phyloP scores from a whole-genome alignment of 2,329 filamentous ascomycete genomes.

The Blumeria hordei region DNA sequence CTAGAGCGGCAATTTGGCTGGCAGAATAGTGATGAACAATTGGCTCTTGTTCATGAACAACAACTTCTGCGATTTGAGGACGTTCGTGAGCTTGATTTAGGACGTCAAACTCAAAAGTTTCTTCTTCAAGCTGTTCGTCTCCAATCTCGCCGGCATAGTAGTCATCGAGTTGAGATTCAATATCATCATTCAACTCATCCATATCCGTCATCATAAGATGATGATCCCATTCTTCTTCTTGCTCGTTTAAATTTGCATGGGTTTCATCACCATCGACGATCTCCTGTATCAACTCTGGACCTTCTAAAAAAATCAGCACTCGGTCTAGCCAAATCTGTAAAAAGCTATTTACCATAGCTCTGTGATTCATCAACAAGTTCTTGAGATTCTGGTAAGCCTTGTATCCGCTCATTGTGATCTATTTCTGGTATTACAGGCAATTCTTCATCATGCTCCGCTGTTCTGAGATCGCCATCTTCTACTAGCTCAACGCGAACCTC shows the following conservation, averaged over 20 bases:
- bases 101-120: neutral
- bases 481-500: slow-evolving; percentile 4
- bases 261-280: neutral
- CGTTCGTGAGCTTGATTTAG: neutral
- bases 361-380: neutral
- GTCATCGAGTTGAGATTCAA: neutral
- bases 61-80: neutral
- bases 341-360: too few species aligned
- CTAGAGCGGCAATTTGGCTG: slow-evolving; percentile 27
- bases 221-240: slow-evolving; percentile 3
- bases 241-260: neutral
- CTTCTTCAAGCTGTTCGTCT: too few species aligned
- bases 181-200: neutral
- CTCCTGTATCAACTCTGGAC: neutral
- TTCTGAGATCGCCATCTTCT: neutral
- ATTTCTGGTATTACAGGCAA: neutral
- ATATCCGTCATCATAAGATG: slow-evolving; percentile 3
- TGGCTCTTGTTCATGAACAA: neutral
- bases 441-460: neutral
- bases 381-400: neutral
- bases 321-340: too few species aligned
- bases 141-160: too few species aligned
- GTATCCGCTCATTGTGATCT: too few species aligned
- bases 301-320: neutral
- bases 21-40: neutral